Evolutionary conservation across 106 monocot species (phyloP), one percentile per base, ranked within the genome.

Genomic region (Hemerocallis citrina): DNA sequence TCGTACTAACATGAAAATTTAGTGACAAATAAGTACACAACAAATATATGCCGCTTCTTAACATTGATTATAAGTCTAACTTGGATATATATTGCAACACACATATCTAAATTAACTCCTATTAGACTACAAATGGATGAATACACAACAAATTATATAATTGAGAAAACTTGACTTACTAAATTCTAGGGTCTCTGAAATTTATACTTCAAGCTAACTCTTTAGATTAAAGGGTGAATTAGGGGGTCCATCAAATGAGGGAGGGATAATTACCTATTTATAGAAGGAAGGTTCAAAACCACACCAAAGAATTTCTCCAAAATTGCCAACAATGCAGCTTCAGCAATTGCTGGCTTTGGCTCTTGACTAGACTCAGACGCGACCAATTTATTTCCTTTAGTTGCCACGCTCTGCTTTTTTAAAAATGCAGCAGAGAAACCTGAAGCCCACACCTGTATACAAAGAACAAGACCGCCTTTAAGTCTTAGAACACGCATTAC

Each of bases 351-450:
- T 13, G 86, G 83, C 67, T 81, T 95, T 4, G 61, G 62, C 14
- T 74, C 76, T 31, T 48, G 17, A 40, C 21, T 27, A 27, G 62
- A 63, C 64, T 27, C 57, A 63, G 36, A 60, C 36, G 52, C 21
- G 55, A 62, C 66, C 37, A 67, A 30, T n/a, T 23, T 17, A 23
- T 65, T 22, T n/a, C 86, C 80, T 70, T 86, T 92, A 12, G 91
- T 70, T 34, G 79, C 82, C 27, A 85, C 63, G 43, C 96, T 88
- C 36, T 74, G 81, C 70, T 98, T 92, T 58, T 88, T 98, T 64
- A 98, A 61, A 69, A 92, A 68, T 36, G 91, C 96, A 77, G 96
- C 91, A 50, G 96, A 98, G 63, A 98, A 98, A 25, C 96, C 96
- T 16, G 82, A 85, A 52, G 92, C 91, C 96, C 92, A 98, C 9